phyloP scores from a whole-genome alignment of 1,284 basidiomycete genomes.

The Ceratobasidium sp. region DNA sequence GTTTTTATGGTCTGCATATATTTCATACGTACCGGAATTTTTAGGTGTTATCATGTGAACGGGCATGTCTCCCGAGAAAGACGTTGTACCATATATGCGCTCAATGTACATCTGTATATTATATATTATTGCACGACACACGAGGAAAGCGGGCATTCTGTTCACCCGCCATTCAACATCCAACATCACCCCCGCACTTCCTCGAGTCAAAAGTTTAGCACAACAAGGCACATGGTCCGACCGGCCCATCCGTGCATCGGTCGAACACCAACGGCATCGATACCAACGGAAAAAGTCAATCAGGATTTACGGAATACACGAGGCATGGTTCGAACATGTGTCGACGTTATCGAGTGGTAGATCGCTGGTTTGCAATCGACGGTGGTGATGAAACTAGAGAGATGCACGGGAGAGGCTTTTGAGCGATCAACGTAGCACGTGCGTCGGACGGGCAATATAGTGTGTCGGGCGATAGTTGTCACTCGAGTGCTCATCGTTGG shows the following conservation, averaged over 20 bases:
- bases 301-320: not conserved
- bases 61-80: conserved; percentile 21
- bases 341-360: not conserved
- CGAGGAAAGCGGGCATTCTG: no score
- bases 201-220: not conserved
- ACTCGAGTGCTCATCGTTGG: no score
- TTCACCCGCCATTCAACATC: no score
- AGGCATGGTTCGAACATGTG: not conserved
- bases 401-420: no score
- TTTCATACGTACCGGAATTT: not conserved
- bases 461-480: no score
- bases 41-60: not conserved
- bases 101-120: not conserved
- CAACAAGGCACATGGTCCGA: no score
- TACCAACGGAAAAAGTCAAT: not conserved
- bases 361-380: no score
- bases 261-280: no score
- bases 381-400: no score
- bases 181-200: not conserved
- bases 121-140: not conserved
- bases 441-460: no score
- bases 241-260: no score
- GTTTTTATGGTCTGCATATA: not conserved
- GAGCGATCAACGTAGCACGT: no score
- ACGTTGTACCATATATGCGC: conserved; percentile 23